These are phyloP conservation scores for Curvularia verruculosa DNA, from an alignment of 2,329 filamentous ascomycete genomes.

Conservation along the genomic window DNA sequence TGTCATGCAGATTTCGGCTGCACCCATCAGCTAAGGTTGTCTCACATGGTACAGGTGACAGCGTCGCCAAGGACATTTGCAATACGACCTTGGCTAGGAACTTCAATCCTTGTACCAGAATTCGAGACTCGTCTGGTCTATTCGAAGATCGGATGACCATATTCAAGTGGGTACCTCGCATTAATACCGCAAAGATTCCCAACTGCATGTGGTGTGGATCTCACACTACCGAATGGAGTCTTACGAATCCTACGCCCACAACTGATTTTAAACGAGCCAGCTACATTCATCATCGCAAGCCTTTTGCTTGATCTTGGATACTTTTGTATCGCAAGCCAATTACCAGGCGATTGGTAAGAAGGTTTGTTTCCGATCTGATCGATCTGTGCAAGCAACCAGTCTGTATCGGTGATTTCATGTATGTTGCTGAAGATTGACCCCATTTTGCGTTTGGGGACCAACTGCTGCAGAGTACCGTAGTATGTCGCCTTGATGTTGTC, in stretches of 20 bases:
- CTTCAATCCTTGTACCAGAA: neutral
- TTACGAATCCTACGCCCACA: neutral
- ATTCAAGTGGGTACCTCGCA: neutral
- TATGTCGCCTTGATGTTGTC: slow-evolving; percentile 3
- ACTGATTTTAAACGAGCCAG: neutral
- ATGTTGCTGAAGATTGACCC: neutral
- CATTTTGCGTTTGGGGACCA: neutral
- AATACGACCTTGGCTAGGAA: neutral
- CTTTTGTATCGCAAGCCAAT: slow-evolving; percentile 1
- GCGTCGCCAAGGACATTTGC: neutral
- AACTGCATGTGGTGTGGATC: neutral
- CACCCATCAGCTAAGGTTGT: neutral
- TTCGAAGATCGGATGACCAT: neutral
- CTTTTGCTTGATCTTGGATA: slow-evolving; percentile 1
- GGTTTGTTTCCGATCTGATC: slow-evolving; percentile 3
- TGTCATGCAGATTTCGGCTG: neutral
- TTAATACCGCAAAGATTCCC: neutral
- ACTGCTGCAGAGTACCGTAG: slow-evolving; percentile 1
- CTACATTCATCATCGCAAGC: neutral
- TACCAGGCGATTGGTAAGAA: slow-evolving; percentile 10
- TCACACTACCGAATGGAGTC: neutral
- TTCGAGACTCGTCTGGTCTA: neutral
- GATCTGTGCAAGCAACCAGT: neutral
- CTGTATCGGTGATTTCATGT: neutral
- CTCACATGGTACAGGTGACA: neutral